These are phyloP conservation scores for Rhododendron henanense DNA, from an alignment of 148 eudicot genomes.

Conservation along the genomic window DNA sequence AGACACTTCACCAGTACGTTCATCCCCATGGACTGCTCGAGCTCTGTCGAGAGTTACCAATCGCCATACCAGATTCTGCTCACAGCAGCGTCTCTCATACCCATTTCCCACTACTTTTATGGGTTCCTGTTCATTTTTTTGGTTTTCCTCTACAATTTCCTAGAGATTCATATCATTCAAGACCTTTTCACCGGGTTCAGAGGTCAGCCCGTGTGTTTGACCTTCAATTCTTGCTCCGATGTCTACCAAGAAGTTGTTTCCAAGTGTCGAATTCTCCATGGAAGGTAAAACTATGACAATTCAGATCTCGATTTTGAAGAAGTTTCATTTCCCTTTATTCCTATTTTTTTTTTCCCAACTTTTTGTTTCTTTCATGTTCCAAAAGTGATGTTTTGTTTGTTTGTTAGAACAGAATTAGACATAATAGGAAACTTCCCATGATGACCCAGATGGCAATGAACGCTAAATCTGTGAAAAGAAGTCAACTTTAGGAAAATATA, in stretches of 20 bases:
- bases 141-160: conserved; percentile 46
- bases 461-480: neutral
- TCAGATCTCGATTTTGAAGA: neutral
- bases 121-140: conserved; percentile 20
- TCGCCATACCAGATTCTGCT: conserved; percentile 49
- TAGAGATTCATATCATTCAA: conserved; percentile 57
- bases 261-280: conserved; percentile 70
- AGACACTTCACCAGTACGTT: neutral
- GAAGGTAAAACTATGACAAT: conserved; percentile 37
- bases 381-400: neutral
- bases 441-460: neutral
- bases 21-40: neutral
- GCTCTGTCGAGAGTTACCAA: conserved; percentile 6
- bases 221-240: conserved; percentile 46
- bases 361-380: neutral
- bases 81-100: conserved; percentile 42
- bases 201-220: conserved; percentile 59
- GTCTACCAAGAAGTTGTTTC: conserved; percentile 69
- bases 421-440: neutral
- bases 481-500: neutral
- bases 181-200: conserved; percentile 67
- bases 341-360: neutral
- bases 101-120: conserved; percentile 53
- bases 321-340: neutral
- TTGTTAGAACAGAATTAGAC: neutral